Evolutionary conservation across 805 yeast genomes (phyloP).

Genomic region (Metschnikowia kunwiensis): DNA sequence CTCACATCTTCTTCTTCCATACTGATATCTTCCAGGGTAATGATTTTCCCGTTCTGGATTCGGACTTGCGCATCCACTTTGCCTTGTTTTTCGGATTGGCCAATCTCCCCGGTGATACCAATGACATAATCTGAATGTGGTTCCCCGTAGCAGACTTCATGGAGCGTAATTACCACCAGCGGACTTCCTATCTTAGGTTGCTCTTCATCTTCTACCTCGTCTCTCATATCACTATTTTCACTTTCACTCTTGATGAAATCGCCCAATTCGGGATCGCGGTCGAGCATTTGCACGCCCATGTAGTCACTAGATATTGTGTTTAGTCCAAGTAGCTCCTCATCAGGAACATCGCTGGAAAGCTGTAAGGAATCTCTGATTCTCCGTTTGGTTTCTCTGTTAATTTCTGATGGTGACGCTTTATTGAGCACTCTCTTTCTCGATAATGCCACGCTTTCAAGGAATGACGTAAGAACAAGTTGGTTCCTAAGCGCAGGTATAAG

Average conservation of each 20-base stretch:
- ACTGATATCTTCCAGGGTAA: too few species aligned
- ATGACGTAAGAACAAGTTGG: slow-evolving; percentile 25
- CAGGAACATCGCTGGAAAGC: slow-evolving; percentile 35
- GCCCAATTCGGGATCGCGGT: slow-evolving; percentile 22
- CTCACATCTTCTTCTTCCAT: too few species aligned
- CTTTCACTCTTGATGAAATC: slow-evolving; percentile 24
- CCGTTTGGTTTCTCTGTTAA: slow-evolving; percentile 19
- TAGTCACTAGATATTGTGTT: slow-evolving; percentile 24
- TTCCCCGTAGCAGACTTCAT: slow-evolving; percentile 25
- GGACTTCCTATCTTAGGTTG: not conserved
- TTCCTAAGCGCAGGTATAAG: slow-evolving; percentile 32
- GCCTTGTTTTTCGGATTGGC: slow-evolving; percentile 4
- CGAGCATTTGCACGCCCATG: slow-evolving; percentile 11
- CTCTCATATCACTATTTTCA: not conserved
- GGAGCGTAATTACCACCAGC: slow-evolving; percentile 16
- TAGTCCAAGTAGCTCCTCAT: slow-evolving; percentile 37
- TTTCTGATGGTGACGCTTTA: not conserved
- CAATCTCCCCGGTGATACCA: slow-evolving; percentile 19
- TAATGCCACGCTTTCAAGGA: slow-evolving; percentile 11
- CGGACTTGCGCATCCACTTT: slow-evolving; percentile 20
- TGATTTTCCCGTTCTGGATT: slow-evolving; percentile 32
- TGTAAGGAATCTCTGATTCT: slow-evolving; percentile 35
- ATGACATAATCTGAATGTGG: slow-evolving; percentile 23
- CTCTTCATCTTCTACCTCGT: not conserved
- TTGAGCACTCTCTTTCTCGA: slow-evolving; percentile 2